phyloP scores from a whole-genome alignment of 208 protist genomes.

The Crithidia brevicula region DNA sequence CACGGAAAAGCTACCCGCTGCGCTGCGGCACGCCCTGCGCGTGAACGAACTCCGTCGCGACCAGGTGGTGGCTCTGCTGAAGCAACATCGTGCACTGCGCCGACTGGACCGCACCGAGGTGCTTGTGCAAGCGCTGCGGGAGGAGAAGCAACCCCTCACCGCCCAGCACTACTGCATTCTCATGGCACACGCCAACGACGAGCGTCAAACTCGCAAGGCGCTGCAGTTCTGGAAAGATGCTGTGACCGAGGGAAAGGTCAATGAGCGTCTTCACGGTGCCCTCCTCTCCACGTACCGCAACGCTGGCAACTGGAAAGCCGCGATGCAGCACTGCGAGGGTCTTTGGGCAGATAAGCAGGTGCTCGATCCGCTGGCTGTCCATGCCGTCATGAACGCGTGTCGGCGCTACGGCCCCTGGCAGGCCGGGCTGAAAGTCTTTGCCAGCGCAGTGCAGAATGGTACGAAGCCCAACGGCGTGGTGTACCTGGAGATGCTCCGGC shows the following conservation, averaged over 20 bases:
- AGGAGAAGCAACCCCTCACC: constrained; percentile 44
- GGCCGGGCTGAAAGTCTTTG: constrained; percentile 58
- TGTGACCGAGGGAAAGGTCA: constrained; percentile 60
- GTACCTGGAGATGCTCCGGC: constrained; percentile 83
- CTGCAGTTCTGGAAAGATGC: constrained; percentile 74
- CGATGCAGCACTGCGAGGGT: constrained; percentile 65
- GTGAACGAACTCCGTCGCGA: constrained; percentile 61
- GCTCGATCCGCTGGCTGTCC: constrained; percentile 66
- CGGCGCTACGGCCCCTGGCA: constrained; percentile 64
- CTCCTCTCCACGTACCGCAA: constrained; percentile 72
- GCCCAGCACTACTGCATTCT: constrained; percentile 79
- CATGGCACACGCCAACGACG: constrained; percentile 89
- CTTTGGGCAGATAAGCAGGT: constrained; percentile 72
- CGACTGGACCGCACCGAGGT: constrained; percentile 79
- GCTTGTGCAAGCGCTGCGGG: constrained; percentile 49
- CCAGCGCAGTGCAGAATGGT: constrained; percentile 53
- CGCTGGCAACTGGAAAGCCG: constrained; percentile 66
- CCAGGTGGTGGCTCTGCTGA: constrained; percentile 54
- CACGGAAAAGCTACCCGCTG: constrained; percentile 36
- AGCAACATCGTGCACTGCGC: constrained; percentile 64
- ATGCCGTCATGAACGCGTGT: constrained; percentile 86
- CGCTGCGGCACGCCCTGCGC: constrained; percentile 49
- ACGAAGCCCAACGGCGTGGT: constrained; percentile 70
- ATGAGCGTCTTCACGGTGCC: constrained; percentile 67
- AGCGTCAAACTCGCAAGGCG: constrained; percentile 53